Evolutionary conservation across 1,139 yeast species (phyloP).

Genomic region (Saccharomycopsis phalli): DNA sequence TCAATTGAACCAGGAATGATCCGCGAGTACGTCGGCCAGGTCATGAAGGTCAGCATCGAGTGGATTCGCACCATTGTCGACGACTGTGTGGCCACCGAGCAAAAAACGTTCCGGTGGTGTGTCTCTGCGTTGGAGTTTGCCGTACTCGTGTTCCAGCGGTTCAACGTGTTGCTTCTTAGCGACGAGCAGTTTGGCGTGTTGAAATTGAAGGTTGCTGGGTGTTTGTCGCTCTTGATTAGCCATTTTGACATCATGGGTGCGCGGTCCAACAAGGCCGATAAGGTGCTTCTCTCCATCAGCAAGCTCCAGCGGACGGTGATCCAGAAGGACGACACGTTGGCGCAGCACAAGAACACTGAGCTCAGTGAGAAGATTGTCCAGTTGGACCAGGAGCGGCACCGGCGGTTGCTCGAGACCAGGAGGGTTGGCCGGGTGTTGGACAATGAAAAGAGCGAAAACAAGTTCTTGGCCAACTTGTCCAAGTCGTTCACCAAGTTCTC

Average conservation of each 20-base stretch:
- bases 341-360: conserved; percentile 47
- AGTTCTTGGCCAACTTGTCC: conserved; percentile 76
- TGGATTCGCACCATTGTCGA: conserved; percentile 94
- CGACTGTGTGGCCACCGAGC: conserved; percentile 88
- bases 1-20: conserved; percentile 58
- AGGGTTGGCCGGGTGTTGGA: conserved; percentile 85
- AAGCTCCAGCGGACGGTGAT: conserved; percentile 16
- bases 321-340: conserved; percentile 36
- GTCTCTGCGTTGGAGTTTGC: conserved; percentile 93
- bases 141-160: conserved; percentile 89
- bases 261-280: conserved; percentile 76
- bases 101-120: conserved; percentile 91
- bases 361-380: conserved; percentile 48
- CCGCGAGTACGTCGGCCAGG: conserved; percentile 60
- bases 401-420: conserved; percentile 41
- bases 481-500: conserved; percentile 87
- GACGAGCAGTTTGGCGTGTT: conserved; percentile 68
- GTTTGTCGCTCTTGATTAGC: conserved; percentile 87
- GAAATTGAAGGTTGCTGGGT: conserved; percentile 82
- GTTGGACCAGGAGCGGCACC: conserved; percentile 48
- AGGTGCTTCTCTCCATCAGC: conserved; percentile 29
- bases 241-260: conserved; percentile 99
- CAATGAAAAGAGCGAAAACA: conserved; percentile 78
- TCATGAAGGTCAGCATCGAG: conserved; percentile 70
- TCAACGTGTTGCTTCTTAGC: conserved; percentile 71